Evolutionary conservation across 2,329 filamentous ascomycete species (phyloP).

Genomic region (Elsinoe australis): DNA sequence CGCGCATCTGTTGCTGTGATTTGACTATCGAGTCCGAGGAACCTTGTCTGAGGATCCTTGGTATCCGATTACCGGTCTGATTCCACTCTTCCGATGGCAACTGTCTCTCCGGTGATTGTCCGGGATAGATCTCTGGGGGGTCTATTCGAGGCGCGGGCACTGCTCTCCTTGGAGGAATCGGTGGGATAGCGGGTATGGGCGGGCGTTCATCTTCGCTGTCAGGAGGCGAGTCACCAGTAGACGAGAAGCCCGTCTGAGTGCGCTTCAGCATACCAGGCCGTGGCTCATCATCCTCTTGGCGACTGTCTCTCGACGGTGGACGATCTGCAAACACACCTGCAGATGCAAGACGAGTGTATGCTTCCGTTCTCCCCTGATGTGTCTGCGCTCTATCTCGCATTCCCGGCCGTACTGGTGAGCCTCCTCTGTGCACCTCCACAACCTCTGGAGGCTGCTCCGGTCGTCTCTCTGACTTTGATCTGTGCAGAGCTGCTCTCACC

Average conservation of each 20-base stretch:
- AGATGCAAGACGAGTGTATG: slow-evolving; percentile 8
- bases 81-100: slow-evolving; percentile 16
- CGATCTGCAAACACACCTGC: slow-evolving; percentile 14
- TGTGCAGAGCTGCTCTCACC: slow-evolving; percentile 37
- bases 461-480: slow-evolving; percentile 26
- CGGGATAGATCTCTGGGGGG: background rate
- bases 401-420: slow-evolving; percentile 35
- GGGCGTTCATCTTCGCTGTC: background rate
- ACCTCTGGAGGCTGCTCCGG: slow-evolving; percentile 20
- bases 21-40: slow-evolving; percentile 11
- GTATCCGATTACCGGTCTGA: background rate
- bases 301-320: slow-evolving; percentile 12
- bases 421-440: slow-evolving; percentile 31
- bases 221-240: slow-evolving; percentile 9
- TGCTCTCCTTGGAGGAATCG: background rate
- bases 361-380: background rate
- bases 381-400: slow-evolving; percentile 14
- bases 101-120: background rate
- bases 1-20: slow-evolving; percentile 45
- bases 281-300: background rate
- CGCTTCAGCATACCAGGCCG: slow-evolving; percentile 14
- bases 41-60: slow-evolving; percentile 3
- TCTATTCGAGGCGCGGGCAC: slow-evolving; percentile 3
- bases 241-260: slow-evolving; percentile 16
- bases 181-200: slow-evolving; percentile 2